Evolutionary conservation across 768 basidiomycete genomes (phyloP), one percentile per base, ranked within the genome.

Genomic region (Tricholoma terreum): DNA sequence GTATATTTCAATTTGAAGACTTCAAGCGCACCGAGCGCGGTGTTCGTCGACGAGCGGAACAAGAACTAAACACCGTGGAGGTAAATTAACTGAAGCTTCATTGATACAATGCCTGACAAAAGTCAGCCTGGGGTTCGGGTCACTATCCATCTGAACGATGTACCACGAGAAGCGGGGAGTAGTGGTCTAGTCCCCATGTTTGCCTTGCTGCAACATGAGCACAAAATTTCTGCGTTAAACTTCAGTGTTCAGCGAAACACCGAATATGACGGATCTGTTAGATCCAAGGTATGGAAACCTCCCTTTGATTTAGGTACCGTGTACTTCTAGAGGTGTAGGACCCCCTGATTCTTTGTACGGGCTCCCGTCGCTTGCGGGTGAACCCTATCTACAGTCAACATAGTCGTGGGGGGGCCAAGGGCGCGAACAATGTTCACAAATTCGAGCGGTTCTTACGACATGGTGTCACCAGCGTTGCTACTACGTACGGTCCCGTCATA

Each of bases 1-100:
- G 89, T 40, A 96, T 98, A 63, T 99, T 98, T 75, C 92, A 94
- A 69, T 97, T 98, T 66, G 94, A 98, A 72, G 92, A 95, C 64
- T 97, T 90, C 76, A 90, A 86, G 69, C 82, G 88, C 17, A 97
- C 94, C 5, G 89, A 92, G 64, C 78, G 89, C 10, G 79, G 77
- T 43, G 83, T 93, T 34, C 82, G 80, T 54, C 79, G 85, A 57
- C 76, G 83, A 52, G 86, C 86, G 11, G 86, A 89, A 49, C 75
- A 81, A 46, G 89, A 93, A 45, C 70, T 65, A 3, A 70, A 68
- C 30, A 75, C 76, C 3, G 83, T 93, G 11, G 83, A 88, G 79
- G 94, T 94, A 64, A 50, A 81, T 67, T 19, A 38, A 48, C 50
- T 42, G 19, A 33, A 46, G 19, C 24, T 31, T 55, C 53, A 19